A percentile compares a stretch with the other conserved stretches of the same genome.
Conservation (phyloP, 1,139 yeast species). For the Debaryomyces sp. region DNA sequence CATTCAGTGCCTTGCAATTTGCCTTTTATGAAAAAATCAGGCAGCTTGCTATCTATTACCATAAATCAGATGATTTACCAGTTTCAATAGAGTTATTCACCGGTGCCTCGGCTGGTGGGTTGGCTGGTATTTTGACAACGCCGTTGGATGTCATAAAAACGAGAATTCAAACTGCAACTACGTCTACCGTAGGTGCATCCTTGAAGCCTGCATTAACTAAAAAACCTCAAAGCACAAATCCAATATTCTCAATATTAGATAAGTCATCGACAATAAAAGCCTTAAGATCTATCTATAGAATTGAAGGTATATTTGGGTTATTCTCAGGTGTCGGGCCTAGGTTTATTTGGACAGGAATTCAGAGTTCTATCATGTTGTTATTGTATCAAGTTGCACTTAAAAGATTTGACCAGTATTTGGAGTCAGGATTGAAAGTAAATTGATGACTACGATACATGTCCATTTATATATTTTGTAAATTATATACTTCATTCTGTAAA, state of each 20-base stretch:
- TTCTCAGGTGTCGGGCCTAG: constrained; percentile 97
- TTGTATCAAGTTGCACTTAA: constrained; percentile 69
- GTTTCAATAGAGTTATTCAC: constrained; percentile 69
- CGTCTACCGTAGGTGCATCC: constrained; percentile 10
- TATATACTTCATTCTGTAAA: neutral
- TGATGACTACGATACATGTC: neutral
- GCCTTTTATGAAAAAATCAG: constrained; percentile 92
- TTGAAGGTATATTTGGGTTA: constrained; percentile 78
- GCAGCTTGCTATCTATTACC: constrained; percentile 54
- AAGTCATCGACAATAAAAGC: constrained; percentile 65
- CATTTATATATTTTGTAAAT: neutral
- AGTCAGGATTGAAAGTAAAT: constrained; percentile 6
- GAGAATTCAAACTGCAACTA: constrained; percentile 72
- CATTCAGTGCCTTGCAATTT: constrained; percentile 93
- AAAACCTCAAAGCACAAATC: neutral
- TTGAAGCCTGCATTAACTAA: constrained; percentile 9
- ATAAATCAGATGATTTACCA: constrained; percentile 53
- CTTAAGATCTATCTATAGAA: constrained; percentile 62
- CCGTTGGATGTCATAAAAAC: constrained; percentile 94
- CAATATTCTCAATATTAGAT: constrained; percentile 23
- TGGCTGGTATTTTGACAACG: constrained; percentile 83
- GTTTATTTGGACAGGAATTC: constrained; percentile 94
- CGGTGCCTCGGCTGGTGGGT: constrained; percentile 96
- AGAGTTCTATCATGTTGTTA: constrained; percentile 91
- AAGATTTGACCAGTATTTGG: constrained; percentile 34